A percentile compares a stretch with the other conserved stretches of the same genome.
These are phyloP conservation scores for Isochrysis galbana DNA, from an alignment of 78 protist species.

Conservation along the genomic window DNA sequence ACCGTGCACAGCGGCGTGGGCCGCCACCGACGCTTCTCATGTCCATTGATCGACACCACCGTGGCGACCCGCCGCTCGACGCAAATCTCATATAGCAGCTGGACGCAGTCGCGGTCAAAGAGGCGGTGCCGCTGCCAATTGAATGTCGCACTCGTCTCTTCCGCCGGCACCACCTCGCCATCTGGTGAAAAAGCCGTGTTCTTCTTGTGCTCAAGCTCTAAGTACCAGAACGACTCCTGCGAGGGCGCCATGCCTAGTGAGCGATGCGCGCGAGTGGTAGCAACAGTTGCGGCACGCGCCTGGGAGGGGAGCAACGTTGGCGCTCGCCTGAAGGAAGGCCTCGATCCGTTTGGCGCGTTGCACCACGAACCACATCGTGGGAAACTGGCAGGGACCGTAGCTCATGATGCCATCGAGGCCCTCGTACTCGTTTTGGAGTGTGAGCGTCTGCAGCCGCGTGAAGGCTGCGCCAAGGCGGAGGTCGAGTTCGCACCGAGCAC, in stretches of 20 bases:
- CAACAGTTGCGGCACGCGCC: too few species aligned
- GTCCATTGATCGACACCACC: not conserved
- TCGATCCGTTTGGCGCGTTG: conserved; percentile 70
- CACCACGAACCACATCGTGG: conserved; percentile 97
- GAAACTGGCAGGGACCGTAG: conserved; percentile 96
- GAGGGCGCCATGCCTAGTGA: too few species aligned
- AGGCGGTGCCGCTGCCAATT: conserved; percentile 54
- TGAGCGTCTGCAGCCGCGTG: conserved; percentile 94
- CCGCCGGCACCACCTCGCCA: not conserved
- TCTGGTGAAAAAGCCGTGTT: not conserved
- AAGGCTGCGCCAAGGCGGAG: conserved; percentile 94
- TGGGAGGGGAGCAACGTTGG: too few species aligned
- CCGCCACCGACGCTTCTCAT: not conserved
- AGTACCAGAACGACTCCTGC: conserved; percentile 81
- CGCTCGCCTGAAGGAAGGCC: too few species aligned
- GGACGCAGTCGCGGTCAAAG: conserved; percentile 32
- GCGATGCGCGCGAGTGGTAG: too few species aligned
- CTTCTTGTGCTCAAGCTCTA: conserved; percentile 18
- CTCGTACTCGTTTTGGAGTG: conserved; percentile 39
- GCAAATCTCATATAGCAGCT: not conserved
- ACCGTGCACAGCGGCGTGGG: conserved; percentile 58
- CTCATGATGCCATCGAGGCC: not conserved
- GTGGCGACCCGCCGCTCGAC: conserved; percentile 34
- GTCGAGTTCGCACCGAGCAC: conserved; percentile 85
- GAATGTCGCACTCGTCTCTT: conserved; percentile 16